A percentile compares a stretch with the other conserved stretches of the same genome.
Conservation (phyloP, 2,329 filamentous ascomycete genomes). For the Fusarium pseudocircinatum region DNA sequence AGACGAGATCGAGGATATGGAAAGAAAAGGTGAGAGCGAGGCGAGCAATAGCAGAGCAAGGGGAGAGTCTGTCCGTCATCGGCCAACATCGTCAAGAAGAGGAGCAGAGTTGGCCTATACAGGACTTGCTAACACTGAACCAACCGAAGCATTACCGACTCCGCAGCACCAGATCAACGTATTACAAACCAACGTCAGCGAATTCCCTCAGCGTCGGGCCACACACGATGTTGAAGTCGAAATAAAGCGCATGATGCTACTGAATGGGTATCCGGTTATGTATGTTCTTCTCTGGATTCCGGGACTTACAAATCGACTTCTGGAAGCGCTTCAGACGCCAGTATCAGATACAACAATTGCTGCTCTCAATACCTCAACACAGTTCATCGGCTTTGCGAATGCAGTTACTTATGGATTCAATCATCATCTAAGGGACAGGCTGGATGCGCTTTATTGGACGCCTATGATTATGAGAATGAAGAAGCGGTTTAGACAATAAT, state of each 20-base stretch:
- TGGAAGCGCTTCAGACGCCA: conserved; percentile 29
- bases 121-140: conserved; percentile 18
- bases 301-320: conserved; percentile 34
- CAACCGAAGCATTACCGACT: not conserved
- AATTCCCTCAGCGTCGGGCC: conserved; percentile 35
- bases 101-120: not conserved
- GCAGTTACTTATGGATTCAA: conserved; percentile 40
- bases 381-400: conserved; percentile 38
- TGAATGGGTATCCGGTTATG: conserved; percentile 40
- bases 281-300: conserved; percentile 39
- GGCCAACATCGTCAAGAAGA: not conserved
- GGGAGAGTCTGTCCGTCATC: not conserved
- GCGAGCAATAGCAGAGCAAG: not conserved
- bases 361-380: conserved; percentile 33
- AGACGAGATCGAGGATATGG: conserved; percentile 7
- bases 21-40: conserved; percentile 9
- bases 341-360: conserved; percentile 17
- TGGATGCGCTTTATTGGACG: conserved; percentile 25
- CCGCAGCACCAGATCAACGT: not conserved
- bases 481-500: conserved; percentile 13
- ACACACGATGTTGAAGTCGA: conserved; percentile 30
- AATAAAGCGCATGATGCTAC: conserved; percentile 39
- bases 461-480: conserved; percentile 25
- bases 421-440: conserved; percentile 35
- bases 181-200: conserved; percentile 35